These are phyloP conservation scores for Physaria fendleri DNA, from an alignment of 345 rosid species.

Conservation along the genomic window DNA sequence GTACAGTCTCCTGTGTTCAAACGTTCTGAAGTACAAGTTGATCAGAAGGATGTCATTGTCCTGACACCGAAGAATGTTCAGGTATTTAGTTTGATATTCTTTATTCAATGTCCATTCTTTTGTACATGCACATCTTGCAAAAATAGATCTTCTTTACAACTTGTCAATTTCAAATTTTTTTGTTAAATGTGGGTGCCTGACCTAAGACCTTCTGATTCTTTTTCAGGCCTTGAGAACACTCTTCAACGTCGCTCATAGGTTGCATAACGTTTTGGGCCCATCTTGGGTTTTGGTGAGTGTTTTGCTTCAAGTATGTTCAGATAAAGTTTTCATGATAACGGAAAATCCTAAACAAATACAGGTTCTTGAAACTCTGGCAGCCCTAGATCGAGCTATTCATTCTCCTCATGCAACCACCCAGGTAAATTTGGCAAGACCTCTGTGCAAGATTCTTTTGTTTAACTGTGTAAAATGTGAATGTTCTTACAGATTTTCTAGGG, in stretches of 20 bases:
- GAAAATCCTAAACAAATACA: conserved; percentile 28
- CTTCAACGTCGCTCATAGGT: conserved; percentile 89
- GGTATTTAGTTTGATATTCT: conserved; percentile 38
- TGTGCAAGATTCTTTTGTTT: conserved; percentile 5
- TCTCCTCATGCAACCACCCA: conserved; percentile 96
- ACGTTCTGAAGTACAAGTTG: conserved; percentile 60
- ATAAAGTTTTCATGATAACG: conserved; percentile 21
- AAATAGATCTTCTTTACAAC: background rate
- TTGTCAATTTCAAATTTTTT: background rate
- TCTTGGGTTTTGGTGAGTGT: conserved; percentile 97
- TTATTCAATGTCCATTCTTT: conserved; percentile 2
- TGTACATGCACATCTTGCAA: background rate
- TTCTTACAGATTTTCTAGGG: background rate
- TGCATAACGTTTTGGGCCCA: conserved; percentile 94
- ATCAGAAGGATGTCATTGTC: conserved; percentile 68
- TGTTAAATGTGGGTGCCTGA: background rate
- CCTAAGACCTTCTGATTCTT: conserved; percentile 14
- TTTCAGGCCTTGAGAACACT: conserved; percentile 89
- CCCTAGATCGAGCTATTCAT: conserved; percentile 86
- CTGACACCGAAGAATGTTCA: conserved; percentile 97
- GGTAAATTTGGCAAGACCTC: conserved; percentile 40
- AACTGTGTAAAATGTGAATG: background rate
- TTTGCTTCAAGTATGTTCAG: conserved; percentile 18
- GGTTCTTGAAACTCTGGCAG: conserved; percentile 95
- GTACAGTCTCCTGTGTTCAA: conserved; percentile 74